Percentiles rank a stretch among this genome's conserved stretches.
These are phyloP conservation scores for Priceomyces castillae DNA, from an alignment of 805 yeast species.

Conservation along the genomic window DNA sequence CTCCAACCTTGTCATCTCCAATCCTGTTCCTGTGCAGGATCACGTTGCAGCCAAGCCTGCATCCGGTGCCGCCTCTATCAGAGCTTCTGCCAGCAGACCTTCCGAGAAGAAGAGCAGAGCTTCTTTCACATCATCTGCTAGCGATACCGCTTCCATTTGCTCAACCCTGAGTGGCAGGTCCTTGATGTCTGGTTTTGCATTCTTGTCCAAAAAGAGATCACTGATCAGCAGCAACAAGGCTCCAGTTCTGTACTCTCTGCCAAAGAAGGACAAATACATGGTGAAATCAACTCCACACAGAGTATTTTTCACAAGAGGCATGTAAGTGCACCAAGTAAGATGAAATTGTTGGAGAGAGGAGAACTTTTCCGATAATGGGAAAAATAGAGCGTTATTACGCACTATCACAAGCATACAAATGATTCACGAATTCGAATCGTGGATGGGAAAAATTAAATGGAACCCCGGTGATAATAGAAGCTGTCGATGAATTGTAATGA, in stretches of 20 bases:
- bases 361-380: too few species aligned
- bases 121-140: background rate
- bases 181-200: slow-evolving; percentile 23
- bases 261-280: slow-evolving; percentile 21
- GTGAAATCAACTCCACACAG: slow-evolving; percentile 24
- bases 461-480: too few species aligned
- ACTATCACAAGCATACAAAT: too few species aligned
- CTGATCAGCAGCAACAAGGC: background rate
- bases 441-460: too few species aligned
- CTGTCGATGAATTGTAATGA: too few species aligned
- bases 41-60: background rate
- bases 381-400: too few species aligned
- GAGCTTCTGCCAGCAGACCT: background rate
- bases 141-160: slow-evolving; percentile 18
- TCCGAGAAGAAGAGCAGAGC: background rate
- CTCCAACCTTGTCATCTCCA: background rate
- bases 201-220: slow-evolving; percentile 13
- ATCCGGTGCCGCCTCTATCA: background rate
- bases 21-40: background rate
- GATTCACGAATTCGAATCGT: too few species aligned
- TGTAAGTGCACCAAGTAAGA: background rate
- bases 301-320: slow-evolving; percentile 1
- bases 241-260: background rate
- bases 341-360: too few species aligned
- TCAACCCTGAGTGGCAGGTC: slow-evolving; percentile 16